Evolutionary conservation across 495 filamentous ascomycete genomes (phyloP), one percentile per base, ranked within the genome.

Genomic region (Penicillium turbatum): DNA sequence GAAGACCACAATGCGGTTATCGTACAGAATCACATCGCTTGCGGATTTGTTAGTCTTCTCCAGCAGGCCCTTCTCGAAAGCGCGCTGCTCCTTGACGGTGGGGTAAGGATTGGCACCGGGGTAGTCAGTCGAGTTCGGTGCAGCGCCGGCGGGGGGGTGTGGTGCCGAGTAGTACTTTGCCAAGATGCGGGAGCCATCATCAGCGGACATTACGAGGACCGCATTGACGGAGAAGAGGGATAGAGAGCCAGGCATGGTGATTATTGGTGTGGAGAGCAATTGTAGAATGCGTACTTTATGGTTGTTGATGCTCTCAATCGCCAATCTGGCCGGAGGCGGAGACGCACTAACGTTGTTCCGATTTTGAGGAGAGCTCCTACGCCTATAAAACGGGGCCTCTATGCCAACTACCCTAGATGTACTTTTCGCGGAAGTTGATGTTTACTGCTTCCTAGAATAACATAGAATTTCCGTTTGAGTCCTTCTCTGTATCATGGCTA

Each of bases 21-120:
- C 93, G 75, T 95, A 97, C 43, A 97, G 82, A 49, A 98, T 95
- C 61, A 98, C 90, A 73, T 98, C 93, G 49, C 86, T 88, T 21
- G 83, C 88, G 64, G 92, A 89, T 77, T 98, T 98, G 59, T 88
- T 90, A 13, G 93, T 98, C 81, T 98, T 98, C 55, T 93, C 89
- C 39, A 96, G 74, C 21, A 98, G 81, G 12, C 90, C 93, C 76
- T 97, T 96, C 72, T 98, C 93, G 67, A 98, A 98, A 6, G 87
- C 81, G 62, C 90, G 93, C 71, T 98, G 93, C 54, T 92, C 85
- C 70, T 96, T 96, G 32, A 95, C 68, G 35, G 88, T 89, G 17
- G 90, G 84, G 74, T 96, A 97, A 37, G 95, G 90, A 66, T 88
- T 88, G 55, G 79, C 74, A 58, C 82, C 82, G 19, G 82, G 82